Base-by-base conservation (phyloP, 805 yeast genomes). In the Candida manassasensis region DNA sequence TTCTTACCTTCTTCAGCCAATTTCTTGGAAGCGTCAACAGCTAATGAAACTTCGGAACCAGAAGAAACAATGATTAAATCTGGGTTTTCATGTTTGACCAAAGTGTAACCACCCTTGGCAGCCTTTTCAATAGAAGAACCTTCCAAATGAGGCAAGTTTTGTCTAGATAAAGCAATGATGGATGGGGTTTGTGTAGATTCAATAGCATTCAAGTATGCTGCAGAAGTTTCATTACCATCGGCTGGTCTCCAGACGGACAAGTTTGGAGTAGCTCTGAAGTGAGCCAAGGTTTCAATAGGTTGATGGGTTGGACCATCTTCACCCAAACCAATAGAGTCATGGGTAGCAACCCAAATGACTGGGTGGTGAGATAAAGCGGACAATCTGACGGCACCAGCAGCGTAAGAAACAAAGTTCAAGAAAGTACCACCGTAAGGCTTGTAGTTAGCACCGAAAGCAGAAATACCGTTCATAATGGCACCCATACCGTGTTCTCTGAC, bases 401-500 rank as follows among this genome's bases (percentile, higher is more conserved):
- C 93, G 55, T 84, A 84, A 9, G 81, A 75, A 44, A 75, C 81
- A 53, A 90, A 90, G 80, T 93, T 90, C 66, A 90, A 75, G 88
- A 90, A 90, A 57, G 98, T 90, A 69, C 96, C 97, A 64, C 96
- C 96, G 71, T 81, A 89, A 52, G 88, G 81, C 66, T 81, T 84
- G 75, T 73, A 79, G 71, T 85, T 86, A 45, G 84, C 84, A 69
- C 84, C 84, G 57, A 69, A 90, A 37, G 96, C 97, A 41, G 93
- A 75, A 52, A 90, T 84, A 82, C 98, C 98, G 70, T 93, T 90
- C 79, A 89, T 76, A 63, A 89, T 84, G 47, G 97, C 96, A 71
- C 96, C 96, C 97, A 90, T 88, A 65, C 86, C 97, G 69, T 93
- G 97, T 75, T 90, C 98, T 71, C 98, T 84, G 48, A 90, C 96